phyloP scores from a whole-genome alignment of 257 asterid species.

The Nicotiana obtusifolia region DNA sequence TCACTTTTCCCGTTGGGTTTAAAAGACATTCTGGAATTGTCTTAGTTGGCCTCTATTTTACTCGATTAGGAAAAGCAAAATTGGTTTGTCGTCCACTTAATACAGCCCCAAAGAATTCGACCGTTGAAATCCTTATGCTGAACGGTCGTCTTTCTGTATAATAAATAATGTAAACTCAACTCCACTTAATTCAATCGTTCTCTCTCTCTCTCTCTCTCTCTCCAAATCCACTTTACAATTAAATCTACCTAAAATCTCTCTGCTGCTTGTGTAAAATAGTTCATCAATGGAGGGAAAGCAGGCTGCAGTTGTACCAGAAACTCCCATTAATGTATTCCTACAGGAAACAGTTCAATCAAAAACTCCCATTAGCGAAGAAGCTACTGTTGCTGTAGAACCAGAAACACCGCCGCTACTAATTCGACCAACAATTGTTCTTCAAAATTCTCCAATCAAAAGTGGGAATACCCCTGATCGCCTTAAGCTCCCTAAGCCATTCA shows the following conservation, averaged over 20 bases:
- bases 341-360: background rate
- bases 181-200: background rate
- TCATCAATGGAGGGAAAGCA: background rate
- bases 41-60: background rate
- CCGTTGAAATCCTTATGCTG: constrained; percentile 21
- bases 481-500: constrained; percentile 63
- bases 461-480: constrained; percentile 43
- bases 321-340: background rate
- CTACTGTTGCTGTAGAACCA: background rate
- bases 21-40: background rate
- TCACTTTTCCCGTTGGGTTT: background rate
- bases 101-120: constrained; percentile 14
- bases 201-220: background rate
- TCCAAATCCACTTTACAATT: constrained; percentile 20
- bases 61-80: background rate
- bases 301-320: background rate
- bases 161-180: background rate
- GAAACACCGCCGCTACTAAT: background rate
- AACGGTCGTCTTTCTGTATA: constrained; percentile 19
- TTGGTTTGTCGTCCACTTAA: constrained; percentile 2
- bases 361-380: background rate
- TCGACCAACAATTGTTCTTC: background rate
- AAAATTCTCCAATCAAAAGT: background rate
- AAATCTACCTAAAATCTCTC: background rate
- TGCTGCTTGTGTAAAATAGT: background rate